A percentile compares a stretch with the other conserved stretches of the same genome.
Conservation (phyloP, 495 filamentous ascomycete species). For the Aspergillus diversus region DNA sequence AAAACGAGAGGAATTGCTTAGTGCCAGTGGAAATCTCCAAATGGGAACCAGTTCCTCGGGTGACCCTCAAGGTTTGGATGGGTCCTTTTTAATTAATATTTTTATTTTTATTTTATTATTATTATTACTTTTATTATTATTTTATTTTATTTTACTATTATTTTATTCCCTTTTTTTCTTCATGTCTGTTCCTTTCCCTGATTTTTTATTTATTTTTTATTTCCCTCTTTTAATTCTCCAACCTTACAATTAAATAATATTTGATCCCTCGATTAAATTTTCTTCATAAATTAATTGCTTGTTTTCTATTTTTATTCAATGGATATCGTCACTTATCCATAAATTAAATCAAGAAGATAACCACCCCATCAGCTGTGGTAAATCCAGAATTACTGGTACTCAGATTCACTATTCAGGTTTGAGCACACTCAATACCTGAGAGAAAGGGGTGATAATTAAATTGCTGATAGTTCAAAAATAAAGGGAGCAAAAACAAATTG, state of each 20-base stretch:
- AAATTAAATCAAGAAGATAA: constrained; percentile 3
- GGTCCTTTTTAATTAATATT: constrained; percentile 28
- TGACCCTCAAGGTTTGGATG: constrained; percentile 33
- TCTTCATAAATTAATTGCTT: constrained; percentile 17
- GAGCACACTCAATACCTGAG: background rate
- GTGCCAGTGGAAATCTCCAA: constrained; percentile 34
- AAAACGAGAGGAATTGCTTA: constrained; percentile 29
- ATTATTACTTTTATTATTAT: constrained; percentile 21
- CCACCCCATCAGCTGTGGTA: background rate
- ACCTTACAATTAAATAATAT: background rate
- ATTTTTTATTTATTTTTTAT: constrained; percentile 9
- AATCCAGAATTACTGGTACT: background rate
- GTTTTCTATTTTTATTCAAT: constrained; percentile 23
- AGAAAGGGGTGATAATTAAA: constrained; percentile 8
- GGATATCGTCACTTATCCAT: constrained; percentile 10
- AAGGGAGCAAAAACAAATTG: constrained; percentile 31
- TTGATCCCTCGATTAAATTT: background rate
- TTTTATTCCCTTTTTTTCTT: constrained; percentile 18
- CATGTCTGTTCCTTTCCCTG: constrained; percentile 12
- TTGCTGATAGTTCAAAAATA: constrained; percentile 3
- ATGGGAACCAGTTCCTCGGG: constrained; percentile 49
- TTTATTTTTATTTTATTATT: constrained; percentile 22
- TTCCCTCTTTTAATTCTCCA: constrained; percentile 12
- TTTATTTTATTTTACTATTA: constrained; percentile 16
- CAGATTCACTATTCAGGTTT: background rate